Evolutionary conservation across 768 basidiomycete genomes (phyloP).

Genomic region (Porpolomopsis calyptriformis): DNA sequence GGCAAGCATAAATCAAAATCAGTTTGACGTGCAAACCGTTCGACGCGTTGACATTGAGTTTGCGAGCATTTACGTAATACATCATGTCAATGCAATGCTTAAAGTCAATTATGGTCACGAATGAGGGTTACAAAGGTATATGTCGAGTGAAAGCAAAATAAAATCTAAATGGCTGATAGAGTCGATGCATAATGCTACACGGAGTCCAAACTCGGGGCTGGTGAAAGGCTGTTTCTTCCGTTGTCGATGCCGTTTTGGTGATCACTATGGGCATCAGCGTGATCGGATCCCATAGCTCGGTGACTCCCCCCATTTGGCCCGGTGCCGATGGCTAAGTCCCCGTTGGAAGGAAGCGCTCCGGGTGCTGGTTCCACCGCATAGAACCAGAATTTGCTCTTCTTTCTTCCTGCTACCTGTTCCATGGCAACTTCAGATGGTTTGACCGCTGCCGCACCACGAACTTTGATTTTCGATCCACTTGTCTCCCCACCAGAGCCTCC

Average conservation of each 20-base stretch:
- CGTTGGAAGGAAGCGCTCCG: constrained; percentile 18
- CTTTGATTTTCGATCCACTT: constrained; percentile 38
- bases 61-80: background rate
- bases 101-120: background rate
- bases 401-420: constrained; percentile 69
- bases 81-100: background rate
- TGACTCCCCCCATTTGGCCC: background rate
- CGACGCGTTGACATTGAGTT: too few relatives aligned
- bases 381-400: constrained; percentile 81
- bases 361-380: constrained; percentile 72
- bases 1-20: constrained; percentile 29
- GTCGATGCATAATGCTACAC: background rate
- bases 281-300: background rate
- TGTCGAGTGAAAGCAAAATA: too few relatives aligned
- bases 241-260: background rate
- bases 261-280: background rate
- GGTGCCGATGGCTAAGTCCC: background rate
- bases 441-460: constrained; percentile 50
- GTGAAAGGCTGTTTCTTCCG: constrained; percentile 3
- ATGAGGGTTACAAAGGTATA: background rate
- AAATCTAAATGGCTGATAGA: background rate
- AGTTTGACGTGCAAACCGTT: constrained; percentile 3
- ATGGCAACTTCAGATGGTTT: constrained; percentile 66
- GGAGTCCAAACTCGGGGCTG: constrained; percentile 4
- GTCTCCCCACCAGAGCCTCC: constrained; percentile 16